Conservation (phyloP, 78 protist species). For the Dictyostelium intermedium region DNA sequence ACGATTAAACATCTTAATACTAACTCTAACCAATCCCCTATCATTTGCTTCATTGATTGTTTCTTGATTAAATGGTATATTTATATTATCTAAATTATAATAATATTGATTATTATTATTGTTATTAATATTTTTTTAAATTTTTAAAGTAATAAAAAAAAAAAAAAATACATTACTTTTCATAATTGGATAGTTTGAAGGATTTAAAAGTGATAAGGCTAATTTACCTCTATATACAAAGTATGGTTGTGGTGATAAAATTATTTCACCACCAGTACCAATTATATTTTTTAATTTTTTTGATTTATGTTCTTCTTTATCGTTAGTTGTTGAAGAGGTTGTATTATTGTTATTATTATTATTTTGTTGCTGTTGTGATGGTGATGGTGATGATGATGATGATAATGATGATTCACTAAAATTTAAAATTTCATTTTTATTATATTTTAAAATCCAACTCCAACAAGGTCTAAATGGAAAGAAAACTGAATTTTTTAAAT, state of each 20-base stretch:
- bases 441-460: conserved; percentile 37
- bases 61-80: neutral
- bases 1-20: conserved; percentile 37
- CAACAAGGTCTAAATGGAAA: conserved; percentile 54
- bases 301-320: conserved; percentile 17
- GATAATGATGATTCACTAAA: neutral
- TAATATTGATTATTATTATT: neutral
- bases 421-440: neutral
- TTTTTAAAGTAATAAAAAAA: neutral
- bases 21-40: conserved; percentile 69
- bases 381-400: neutral
- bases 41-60: neutral
- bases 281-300: conserved; percentile 17
- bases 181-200: conserved; percentile 20
- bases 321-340: too few relatives aligned
- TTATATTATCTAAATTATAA: neutral
- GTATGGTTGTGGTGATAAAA: neutral
- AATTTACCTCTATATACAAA: conserved; percentile 76
- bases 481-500: conserved; percentile 15
- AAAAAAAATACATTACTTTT: conserved; percentile 29
- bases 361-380: neutral
- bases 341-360: neutral
- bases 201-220: conserved; percentile 35
- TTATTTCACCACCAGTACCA: neutral
- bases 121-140: neutral